phyloP scores from a whole-genome alignment of 2,329 filamentous ascomycete species.

The Myrmaecium sp. region DNA sequence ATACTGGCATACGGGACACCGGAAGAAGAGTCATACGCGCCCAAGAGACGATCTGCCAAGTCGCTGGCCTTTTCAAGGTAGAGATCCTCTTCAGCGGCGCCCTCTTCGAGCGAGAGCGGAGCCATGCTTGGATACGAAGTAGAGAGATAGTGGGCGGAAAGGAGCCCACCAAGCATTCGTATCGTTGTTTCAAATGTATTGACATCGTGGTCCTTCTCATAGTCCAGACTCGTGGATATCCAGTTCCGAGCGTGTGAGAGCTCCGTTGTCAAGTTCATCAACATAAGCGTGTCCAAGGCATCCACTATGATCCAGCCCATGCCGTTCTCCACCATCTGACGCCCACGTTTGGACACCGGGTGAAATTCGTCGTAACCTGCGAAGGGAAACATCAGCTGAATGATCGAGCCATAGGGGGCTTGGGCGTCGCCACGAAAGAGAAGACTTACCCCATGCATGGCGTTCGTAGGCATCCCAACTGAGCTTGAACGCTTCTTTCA shows the following conservation, averaged over 20 bases:
- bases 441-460: slow-evolving; percentile 73
- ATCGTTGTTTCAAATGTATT: slow-evolving; percentile 98
- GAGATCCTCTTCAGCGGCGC: slow-evolving; percentile 65
- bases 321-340: slow-evolving; percentile 70
- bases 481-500: slow-evolving; percentile 75
- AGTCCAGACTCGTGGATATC: slow-evolving; percentile 65
- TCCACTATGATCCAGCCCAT: slow-evolving; percentile 98
- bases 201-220: slow-evolving; percentile 86
- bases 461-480: slow-evolving; percentile 90
- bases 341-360: slow-evolving; percentile 61
- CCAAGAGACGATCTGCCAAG: slow-evolving; percentile 69
- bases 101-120: slow-evolving; percentile 51
- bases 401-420: neutral
- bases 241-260: slow-evolving; percentile 75
- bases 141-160: slow-evolving; percentile 91
- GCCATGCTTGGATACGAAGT: slow-evolving; percentile 67
- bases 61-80: slow-evolving; percentile 95
- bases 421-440: neutral
- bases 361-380: slow-evolving; percentile 65
- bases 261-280: slow-evolving; percentile 90
- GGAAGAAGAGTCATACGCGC: slow-evolving; percentile 73
- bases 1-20: slow-evolving; percentile 85
- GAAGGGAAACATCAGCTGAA: slow-evolving; percentile 5
- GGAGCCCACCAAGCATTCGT: slow-evolving; percentile 82
- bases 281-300: slow-evolving; percentile 85